A percentile compares a stretch with the other conserved stretches of the same genome.
These are phyloP conservation scores for Spathaspora sp. DNA, from an alignment of 805 yeast genomes.

Conservation along the genomic window DNA sequence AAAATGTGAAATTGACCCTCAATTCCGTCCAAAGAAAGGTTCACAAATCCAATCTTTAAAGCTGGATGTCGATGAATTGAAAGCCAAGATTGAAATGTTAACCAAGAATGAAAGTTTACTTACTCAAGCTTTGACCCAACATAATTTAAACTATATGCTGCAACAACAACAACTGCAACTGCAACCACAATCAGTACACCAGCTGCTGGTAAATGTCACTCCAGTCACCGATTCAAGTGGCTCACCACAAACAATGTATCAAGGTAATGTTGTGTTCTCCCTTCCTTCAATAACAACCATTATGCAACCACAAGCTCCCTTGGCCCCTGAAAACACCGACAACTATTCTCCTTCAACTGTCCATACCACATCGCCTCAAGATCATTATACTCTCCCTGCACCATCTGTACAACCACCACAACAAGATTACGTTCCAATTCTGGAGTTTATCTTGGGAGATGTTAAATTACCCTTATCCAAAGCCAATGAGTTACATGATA, in stretches of 20 bases:
- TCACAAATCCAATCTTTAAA: conserved; percentile 81
- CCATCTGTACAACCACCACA: no score
- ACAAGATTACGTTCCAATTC: conserved; percentile 21
- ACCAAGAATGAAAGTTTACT: conserved; percentile 62
- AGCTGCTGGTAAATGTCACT: background rate
- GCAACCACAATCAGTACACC: background rate
- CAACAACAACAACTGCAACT: conserved; percentile 14
- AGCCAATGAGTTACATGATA: conserved; percentile 69
- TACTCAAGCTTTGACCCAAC: conserved; percentile 57
- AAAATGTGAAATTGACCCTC: conserved; percentile 85
- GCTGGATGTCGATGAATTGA: conserved; percentile 80
- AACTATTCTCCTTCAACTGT: conserved; percentile 23
- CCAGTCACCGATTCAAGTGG: background rate
- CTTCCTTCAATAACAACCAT: conserved; percentile 1
- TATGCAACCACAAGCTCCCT: conserved; percentile 2
- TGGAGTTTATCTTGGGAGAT: conserved; percentile 74
- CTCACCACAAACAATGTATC: background rate
- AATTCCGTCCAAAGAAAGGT: conserved; percentile 87
- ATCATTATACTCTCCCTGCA: background rate
- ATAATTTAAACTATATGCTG: conserved; percentile 28
- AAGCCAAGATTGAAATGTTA: conserved; percentile 64
- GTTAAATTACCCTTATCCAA: conserved; percentile 62
- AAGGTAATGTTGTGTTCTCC: background rate
- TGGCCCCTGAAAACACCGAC: conserved; percentile 18
- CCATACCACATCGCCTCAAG: background rate